Percentiles rank a stretch among this genome's conserved stretches.
phyloP scores from a whole-genome alignment of 1,284 basidiomycete genomes.

The Jaminaea rosea region DNA sequence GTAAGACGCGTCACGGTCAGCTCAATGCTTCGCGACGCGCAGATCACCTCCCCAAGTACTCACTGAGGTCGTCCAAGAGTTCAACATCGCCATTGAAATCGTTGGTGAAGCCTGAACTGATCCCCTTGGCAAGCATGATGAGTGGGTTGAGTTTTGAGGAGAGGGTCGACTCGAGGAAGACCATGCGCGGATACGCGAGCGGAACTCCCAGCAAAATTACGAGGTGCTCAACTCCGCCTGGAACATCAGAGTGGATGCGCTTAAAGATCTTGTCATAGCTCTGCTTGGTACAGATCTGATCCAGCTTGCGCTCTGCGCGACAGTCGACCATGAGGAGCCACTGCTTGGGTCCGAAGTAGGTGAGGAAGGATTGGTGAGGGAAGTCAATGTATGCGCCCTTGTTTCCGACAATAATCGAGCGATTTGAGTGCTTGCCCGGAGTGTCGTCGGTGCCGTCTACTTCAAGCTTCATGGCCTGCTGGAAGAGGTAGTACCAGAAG shows the following conservation, averaged over 20 bases:
- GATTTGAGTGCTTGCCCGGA: constrained; percentile 16
- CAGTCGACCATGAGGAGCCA: constrained; percentile 41
- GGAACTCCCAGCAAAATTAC: constrained; percentile 45
- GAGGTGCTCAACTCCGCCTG: constrained; percentile 37
- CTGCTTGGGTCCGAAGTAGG: constrained; percentile 43
- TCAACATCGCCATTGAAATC: constrained; percentile 46
- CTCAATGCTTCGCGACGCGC: too few relatives aligned
- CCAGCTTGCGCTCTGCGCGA: constrained; percentile 40
- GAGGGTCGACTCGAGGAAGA: constrained; percentile 40
- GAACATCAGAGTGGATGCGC: constrained; percentile 20
- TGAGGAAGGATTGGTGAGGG: constrained; percentile 35
- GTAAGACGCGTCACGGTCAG: too few relatives aligned
- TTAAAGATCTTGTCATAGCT: constrained; percentile 37
- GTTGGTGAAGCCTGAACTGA: constrained; percentile 38
- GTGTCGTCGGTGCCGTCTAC: constrained; percentile 23
- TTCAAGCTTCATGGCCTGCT: constrained; percentile 40
- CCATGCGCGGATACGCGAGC: constrained; percentile 45
- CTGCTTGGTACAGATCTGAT: constrained; percentile 34
- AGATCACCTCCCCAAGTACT: too few relatives aligned
- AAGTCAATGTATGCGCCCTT: constrained; percentile 38
- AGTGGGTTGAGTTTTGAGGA: constrained; percentile 36
- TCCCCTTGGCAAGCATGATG: constrained; percentile 36
- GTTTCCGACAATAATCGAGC: constrained; percentile 33
- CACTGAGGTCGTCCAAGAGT: constrained; percentile 45
- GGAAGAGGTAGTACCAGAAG: constrained; percentile 45